Evolutionary conservation across 2,329 filamentous ascomycete species (phyloP).

Genomic region (Aspergillus transmontanensis): DNA sequence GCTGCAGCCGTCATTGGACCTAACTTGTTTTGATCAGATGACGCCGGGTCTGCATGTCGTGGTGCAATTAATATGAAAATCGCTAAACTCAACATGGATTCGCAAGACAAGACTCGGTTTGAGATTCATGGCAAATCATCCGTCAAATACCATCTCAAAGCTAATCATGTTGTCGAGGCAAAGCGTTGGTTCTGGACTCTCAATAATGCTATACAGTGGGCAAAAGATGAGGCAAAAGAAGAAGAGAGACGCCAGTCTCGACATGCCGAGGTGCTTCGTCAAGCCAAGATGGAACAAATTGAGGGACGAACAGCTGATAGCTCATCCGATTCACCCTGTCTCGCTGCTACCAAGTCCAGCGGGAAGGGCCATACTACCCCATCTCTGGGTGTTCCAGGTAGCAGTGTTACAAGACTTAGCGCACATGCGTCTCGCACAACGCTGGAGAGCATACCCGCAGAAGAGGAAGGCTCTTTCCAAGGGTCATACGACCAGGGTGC

Average conservation of each 20-base stretch:
- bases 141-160: conserved; percentile 96
- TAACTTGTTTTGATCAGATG: conserved; percentile 56
- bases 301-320: conserved; percentile 53
- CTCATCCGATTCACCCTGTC: conserved; percentile 39
- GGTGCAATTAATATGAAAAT: conserved; percentile 99
- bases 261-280: conserved; percentile 73
- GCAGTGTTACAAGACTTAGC: conserved; percentile 50
- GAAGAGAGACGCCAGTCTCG: conserved; percentile 76
- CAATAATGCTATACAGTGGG: conserved; percentile 98
- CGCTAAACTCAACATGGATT: conserved; percentile 89
- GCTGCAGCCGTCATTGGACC: background rate
- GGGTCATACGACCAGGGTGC: conserved; percentile 62
- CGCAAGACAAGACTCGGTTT: conserved; percentile 95
- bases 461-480: conserved; percentile 56
- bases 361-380: conserved; percentile 41
- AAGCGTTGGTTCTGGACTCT: conserved; percentile 99
- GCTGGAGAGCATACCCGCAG: conserved; percentile 52
- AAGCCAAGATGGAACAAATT: conserved; percentile 76
- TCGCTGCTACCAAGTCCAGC: conserved; percentile 36
- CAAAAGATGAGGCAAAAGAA: conserved; percentile 93
- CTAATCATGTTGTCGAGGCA: conserved; percentile 96
- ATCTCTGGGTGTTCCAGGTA: conserved; percentile 38
- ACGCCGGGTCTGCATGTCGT: conserved; percentile 91
- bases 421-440: conserved; percentile 51
- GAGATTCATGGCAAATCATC: conserved; percentile 98